A percentile compares a stretch with the other conserved stretches of the same genome.
These are phyloP conservation scores for Aspergillus ruber DNA, from an alignment of 2,329 filamentous ascomycete genomes.

Conservation along the genomic window DNA sequence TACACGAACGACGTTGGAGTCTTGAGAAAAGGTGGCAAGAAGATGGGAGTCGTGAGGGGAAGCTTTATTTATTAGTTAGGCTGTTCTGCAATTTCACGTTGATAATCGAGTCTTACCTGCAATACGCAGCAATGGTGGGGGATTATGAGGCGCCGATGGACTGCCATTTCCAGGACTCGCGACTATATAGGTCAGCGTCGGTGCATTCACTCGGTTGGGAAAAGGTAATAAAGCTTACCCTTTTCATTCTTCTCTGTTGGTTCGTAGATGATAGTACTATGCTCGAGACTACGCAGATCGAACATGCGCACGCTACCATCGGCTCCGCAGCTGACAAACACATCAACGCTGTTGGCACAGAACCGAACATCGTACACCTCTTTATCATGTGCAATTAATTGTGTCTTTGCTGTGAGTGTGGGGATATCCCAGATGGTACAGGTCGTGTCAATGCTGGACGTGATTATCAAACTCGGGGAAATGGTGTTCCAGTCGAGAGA, in stretches of 20 bases:
- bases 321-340: slow-evolving; percentile 95
- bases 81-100: not conserved
- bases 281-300: slow-evolving; percentile 88
- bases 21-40: slow-evolving; percentile 92
- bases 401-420: slow-evolving; percentile 93
- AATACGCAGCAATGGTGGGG: slow-evolving; percentile 48
- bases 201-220: not conserved
- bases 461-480: slow-evolving; percentile 94
- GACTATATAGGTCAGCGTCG: slow-evolving; percentile 22
- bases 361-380: slow-evolving; percentile 98
- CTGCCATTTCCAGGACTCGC: slow-evolving; percentile 54
- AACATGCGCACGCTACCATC: slow-evolving; percentile 99
- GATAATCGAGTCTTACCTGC: slow-evolving; percentile 28
- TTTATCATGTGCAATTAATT: slow-evolving; percentile 97
- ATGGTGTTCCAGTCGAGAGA: slow-evolving; percentile 98
- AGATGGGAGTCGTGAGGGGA: slow-evolving; percentile 94
- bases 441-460: slow-evolving; percentile 96
- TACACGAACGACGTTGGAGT: slow-evolving; percentile 87
- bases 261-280: slow-evolving; percentile 98
- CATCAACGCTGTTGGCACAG: slow-evolving; percentile 96
- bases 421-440: slow-evolving; percentile 99
- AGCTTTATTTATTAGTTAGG: slow-evolving; percentile 42
- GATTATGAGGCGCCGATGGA: slow-evolving; percentile 63
- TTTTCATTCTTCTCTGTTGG: slow-evolving; percentile 74
- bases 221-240: slow-evolving; percentile 44